These are phyloP conservation scores for Misopates orontium DNA, from an alignment of 257 asterid species.

Conservation along the genomic window DNA sequence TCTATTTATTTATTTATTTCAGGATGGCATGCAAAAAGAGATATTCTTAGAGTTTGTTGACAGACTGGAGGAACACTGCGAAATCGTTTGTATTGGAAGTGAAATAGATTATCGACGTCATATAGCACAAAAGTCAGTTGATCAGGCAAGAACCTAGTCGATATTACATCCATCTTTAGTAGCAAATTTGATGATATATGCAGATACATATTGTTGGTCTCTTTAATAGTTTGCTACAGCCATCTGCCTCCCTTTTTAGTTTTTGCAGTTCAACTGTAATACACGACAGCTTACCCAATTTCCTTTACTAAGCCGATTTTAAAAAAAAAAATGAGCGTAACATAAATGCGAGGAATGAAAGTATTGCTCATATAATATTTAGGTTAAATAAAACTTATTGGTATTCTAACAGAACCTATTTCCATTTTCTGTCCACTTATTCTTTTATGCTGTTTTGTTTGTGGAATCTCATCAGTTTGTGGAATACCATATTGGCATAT, in stretches of 20 bases:
- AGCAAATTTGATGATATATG: slow-evolving; percentile 5
- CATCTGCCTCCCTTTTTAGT: no score
- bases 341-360: slow-evolving; percentile 2
- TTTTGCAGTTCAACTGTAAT: no score
- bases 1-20: slow-evolving; percentile 24
- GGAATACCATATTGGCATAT: no score
- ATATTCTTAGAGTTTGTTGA: slow-evolving; percentile 69
- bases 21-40: slow-evolving; percentile 99
- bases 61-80: slow-evolving; percentile 73
- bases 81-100: slow-evolving; percentile 73
- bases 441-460: no score
- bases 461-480: no score
- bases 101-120: slow-evolving; percentile 94
- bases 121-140: slow-evolving; percentile 62
- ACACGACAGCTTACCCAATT: no score
- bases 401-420: neutral
- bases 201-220: slow-evolving; percentile 7
- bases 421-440: neutral
- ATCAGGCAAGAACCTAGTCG: slow-evolving; percentile 55
- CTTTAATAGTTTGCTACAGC: no score
- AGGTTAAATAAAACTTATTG: neutral
- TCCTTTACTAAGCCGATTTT: neutral
- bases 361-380: neutral
- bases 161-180: slow-evolving; percentile 9
- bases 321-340: neutral